Conservation (phyloP, 1,284 basidiomycete species). For the Fereydounia khargensis region DNA sequence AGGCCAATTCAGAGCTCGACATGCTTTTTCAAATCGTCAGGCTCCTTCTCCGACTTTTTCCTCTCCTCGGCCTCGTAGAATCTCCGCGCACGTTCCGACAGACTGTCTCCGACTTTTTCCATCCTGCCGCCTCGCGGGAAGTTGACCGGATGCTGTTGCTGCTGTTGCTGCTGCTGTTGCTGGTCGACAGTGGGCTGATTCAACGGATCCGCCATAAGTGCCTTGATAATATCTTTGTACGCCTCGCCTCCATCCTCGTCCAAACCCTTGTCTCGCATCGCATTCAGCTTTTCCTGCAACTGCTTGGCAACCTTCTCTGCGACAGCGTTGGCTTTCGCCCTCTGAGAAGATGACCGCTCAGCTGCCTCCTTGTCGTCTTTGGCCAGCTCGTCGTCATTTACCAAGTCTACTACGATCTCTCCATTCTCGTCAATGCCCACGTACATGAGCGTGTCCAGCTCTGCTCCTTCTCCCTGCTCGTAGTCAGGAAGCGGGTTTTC, state of each 20-base stretch:
- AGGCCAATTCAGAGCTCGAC: constrained; percentile 6
- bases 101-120: constrained; percentile 28
- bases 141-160: neutral
- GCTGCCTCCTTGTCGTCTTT: too few species aligned
- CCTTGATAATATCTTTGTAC: neutral
- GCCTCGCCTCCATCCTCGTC: too few species aligned
- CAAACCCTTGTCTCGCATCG: too few species aligned
- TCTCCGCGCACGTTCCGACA: constrained; percentile 25
- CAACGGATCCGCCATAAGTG: neutral
- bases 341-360: too few species aligned
- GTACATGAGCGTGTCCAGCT: constrained; percentile 8
- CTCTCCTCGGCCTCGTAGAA: constrained; percentile 23
- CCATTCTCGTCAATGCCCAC: constrained; percentile 18
- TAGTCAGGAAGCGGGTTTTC: constrained; percentile 3
- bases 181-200: neutral
- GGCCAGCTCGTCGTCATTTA: too few species aligned
- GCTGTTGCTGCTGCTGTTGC: neutral
- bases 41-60: neutral
- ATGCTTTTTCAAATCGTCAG: constrained; percentile 3
- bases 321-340: too few species aligned
- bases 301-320: too few species aligned
- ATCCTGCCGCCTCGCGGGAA: constrained; percentile 4
- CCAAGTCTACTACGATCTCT: constrained; percentile 4
- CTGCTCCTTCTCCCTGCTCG: neutral
- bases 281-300: too few species aligned